These are phyloP conservation scores for Candida yuanshanica DNA, from an alignment of 805 yeast species.

Conservation along the genomic window DNA sequence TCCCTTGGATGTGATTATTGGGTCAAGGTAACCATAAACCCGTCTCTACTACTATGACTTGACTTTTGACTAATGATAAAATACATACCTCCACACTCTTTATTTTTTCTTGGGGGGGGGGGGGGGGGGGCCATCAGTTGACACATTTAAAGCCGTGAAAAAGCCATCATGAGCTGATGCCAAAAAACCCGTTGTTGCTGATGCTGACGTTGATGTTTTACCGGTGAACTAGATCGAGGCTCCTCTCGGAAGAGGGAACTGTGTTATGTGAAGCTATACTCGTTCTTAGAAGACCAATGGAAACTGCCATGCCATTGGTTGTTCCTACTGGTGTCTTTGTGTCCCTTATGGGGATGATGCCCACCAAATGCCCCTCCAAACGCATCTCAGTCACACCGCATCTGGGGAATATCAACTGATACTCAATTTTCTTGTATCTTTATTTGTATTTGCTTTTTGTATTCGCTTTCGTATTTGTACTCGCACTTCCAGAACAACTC, in stretches of 20 bases:
- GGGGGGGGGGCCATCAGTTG: not conserved
- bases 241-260: too few relatives aligned
- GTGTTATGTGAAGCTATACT: too few relatives aligned
- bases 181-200: not conserved
- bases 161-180: not conserved
- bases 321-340: not conserved
- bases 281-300: too few relatives aligned
- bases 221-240: not conserved
- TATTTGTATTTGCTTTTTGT: too few relatives aligned
- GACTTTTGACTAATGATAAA: not conserved
- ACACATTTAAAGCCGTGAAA: not conserved
- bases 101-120: not conserved
- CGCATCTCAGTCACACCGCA: not conserved
- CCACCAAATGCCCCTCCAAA: not conserved
- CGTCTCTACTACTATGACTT: not conserved
- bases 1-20: too few relatives aligned
- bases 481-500: not conserved
- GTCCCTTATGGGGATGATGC: too few relatives aligned
- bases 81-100: not conserved
- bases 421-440: not conserved
- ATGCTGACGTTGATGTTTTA: not conserved
- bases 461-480: too few relatives aligned
- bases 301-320: too few relatives aligned
- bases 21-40: too few relatives aligned
- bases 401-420: conserved; percentile 1